Base-by-base conservation (phyloP, 129 eudicot genomes). In the Artemisia tridentata region DNA sequence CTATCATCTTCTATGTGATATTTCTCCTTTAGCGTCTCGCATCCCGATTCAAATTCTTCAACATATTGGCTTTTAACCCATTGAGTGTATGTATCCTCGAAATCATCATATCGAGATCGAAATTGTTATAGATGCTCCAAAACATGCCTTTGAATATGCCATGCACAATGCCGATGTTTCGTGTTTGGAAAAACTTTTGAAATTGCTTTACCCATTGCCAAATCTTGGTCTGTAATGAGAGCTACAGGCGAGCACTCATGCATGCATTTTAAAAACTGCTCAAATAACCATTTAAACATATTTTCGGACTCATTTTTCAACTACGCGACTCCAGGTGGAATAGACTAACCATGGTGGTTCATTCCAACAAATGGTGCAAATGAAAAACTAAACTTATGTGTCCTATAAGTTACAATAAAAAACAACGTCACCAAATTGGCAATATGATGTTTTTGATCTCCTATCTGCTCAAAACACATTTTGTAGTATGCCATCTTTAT, bases 161-260 rank as follows among this genome's bases (percentile, higher is more conserved):
- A 29, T 29, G 34, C 52, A 11, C 52, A 48, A 48, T 9, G 1
- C 15, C 3, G 15, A 48, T 48, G 52, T 54, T 17, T 54, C 6
- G 11, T 54, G 16, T 17, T 54, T 7, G 60, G 23, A 16, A 54
- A 54, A 54, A 16, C 60, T 17, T 54, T 54, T 11, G 19, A 13
- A 54, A 54, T 54, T 54, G 23, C 59, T 53, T 53, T 53, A 53
- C 59, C 59, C 5, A 54, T 54, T 11, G 60, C 60, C 20, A 13
- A n/a, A 17, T 54, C 60, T 54, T 54, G 23, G 18, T 54, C 60
- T 1, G 60, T 54, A 54, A 54, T 54, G 20, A 54, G 14, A 54
- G 60, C 14, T 11, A 54, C 20, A 17, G 20, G 60, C 0, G 60
- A 23, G 7, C 6, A 54, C 18, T 54, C 17, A 54, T 54, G 23